Evolutionary conservation across 352 stramenopile genomes (phyloP), one percentile per base, ranked within the genome.

Genomic region (Globisporangium orthogonon): DNA sequence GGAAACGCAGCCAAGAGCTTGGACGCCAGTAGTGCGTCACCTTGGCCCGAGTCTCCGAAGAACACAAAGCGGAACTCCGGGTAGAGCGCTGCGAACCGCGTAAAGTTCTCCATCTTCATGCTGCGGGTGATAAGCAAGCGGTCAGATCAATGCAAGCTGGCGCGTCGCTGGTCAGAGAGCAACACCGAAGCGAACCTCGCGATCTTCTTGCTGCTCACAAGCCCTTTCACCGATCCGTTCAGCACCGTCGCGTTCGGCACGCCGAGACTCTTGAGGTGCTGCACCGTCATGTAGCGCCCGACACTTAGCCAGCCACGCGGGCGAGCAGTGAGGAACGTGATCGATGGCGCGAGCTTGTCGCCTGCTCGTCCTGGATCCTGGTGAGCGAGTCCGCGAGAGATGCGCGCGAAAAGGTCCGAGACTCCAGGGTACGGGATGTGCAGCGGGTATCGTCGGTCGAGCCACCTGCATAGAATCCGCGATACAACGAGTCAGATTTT

Each of bases 1-100:
- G 76, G 73, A 35, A 81, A 91, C 33, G 54, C 61, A 45, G 74
- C 59, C 6, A 91, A 62, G 52, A 94, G 49, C 37, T 68, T 73
- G 4, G 79, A 91, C 41, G 84, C 84, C 15, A 91, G 60, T 33
- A 91, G 54, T 11, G 81, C 78, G 54, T 94, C 84, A 13, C 84
- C 84, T 66, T 94, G 84, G 0, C 84, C 84, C 17, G 78, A 90
- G 50, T 94, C 84, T 1, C 84, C 84, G 52, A 94, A 91, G 61
- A 94, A 94, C 6, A 94, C 76, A 54, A 94, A 94, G 51, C 86
- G 81, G 62, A 87, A 94, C 59, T 94, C 84, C 9, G 84, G 84
- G 58, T 91, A 94, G 13, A 94, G 56, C 23, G 78, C 73, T 17
- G 80, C 79, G 51, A 89, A 91, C 40, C 84, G 79, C 53, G 65